Evolutionary conservation across 139 green algal genomes (phyloP).

Genomic region (Closterium sp.): DNA sequence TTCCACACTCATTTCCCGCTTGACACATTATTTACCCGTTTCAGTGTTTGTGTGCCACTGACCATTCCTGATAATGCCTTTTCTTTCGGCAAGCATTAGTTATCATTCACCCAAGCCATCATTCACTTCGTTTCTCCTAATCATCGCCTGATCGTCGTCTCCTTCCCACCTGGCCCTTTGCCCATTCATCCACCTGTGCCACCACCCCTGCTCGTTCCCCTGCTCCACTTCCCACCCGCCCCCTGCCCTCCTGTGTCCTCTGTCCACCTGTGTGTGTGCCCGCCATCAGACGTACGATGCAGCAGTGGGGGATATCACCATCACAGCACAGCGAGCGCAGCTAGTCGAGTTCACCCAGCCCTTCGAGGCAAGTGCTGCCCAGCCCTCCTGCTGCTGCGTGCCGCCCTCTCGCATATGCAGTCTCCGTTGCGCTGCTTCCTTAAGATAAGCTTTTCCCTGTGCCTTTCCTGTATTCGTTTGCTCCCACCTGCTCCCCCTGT

Average conservation of each 20-base stretch:
- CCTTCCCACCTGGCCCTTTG: background rate
- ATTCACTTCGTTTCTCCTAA: no score
- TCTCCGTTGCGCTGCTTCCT: no score
- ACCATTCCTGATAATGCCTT: background rate
- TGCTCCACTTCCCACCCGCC: background rate
- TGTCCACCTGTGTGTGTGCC: background rate
- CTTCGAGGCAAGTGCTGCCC: background rate
- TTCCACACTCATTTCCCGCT: no score
- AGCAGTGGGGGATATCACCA: conserved; percentile 11
- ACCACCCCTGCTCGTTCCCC: background rate
- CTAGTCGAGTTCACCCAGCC: conserved; percentile 15
- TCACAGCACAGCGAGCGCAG: background rate
- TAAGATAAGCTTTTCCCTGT: no score
- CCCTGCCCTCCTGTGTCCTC: background rate
- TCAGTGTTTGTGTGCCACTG: no score
- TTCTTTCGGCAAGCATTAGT: background rate
- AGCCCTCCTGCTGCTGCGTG: no score
- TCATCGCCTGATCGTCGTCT: no score
- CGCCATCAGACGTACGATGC: background rate
- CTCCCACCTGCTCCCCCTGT: no score
- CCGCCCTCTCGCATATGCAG: no score
- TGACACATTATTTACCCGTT: no score
- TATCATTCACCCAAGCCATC: background rate
- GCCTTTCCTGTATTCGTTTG: no score
- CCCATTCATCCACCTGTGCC: background rate